These are phyloP conservation scores for Fraxinus quadrangulata DNA, from an alignment of 257 asterid genomes.

Conservation along the genomic window DNA sequence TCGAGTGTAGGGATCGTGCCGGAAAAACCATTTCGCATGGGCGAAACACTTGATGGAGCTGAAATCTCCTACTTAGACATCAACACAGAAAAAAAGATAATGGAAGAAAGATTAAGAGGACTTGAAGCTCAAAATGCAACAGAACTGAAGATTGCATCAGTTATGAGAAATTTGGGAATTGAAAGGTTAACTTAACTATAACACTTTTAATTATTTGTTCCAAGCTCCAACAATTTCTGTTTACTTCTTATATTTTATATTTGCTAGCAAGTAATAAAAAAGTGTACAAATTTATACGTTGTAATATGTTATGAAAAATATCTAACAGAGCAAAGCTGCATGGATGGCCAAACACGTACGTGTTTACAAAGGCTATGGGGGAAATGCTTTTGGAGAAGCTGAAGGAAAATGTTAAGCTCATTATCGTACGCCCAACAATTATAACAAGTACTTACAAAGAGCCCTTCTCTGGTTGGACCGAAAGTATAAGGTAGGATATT, in stretches of 20 bases:
- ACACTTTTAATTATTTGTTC: neutral
- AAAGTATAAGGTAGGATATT: slow-evolving; percentile 50
- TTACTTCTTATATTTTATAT: too few relatives aligned
- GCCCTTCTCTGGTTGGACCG: slow-evolving; percentile 70
- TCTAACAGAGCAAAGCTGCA: slow-evolving; percentile 49
- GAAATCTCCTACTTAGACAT: slow-evolving; percentile 44
- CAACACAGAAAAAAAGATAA: slow-evolving; percentile 39
- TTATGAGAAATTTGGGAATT: slow-evolving; percentile 61
- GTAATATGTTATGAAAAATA: neutral
- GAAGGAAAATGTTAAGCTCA: slow-evolving; percentile 35
- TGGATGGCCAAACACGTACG: slow-evolving; percentile 80
- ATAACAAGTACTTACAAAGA: slow-evolving; percentile 55
- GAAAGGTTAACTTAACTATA: slow-evolving; percentile 39
- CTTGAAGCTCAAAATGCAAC: slow-evolving; percentile 34
- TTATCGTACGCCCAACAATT: slow-evolving; percentile 60
- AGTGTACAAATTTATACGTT: neutral
- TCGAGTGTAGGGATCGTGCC: slow-evolving; percentile 39
- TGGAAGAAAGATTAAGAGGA: slow-evolving; percentile 37
- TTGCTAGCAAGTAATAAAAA: neutral
- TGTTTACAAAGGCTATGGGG: slow-evolving; percentile 71
- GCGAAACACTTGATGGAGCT: slow-evolving; percentile 49
- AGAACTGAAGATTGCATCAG: slow-evolving; percentile 33
- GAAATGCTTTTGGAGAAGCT: slow-evolving; percentile 52
- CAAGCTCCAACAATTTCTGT: neutral
- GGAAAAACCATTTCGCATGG: slow-evolving; percentile 45